Evolutionary conservation across 805 yeast species (phyloP), one percentile per base, ranked within the genome.

Genomic region (Cyberlindnera misumaiensis): DNA sequence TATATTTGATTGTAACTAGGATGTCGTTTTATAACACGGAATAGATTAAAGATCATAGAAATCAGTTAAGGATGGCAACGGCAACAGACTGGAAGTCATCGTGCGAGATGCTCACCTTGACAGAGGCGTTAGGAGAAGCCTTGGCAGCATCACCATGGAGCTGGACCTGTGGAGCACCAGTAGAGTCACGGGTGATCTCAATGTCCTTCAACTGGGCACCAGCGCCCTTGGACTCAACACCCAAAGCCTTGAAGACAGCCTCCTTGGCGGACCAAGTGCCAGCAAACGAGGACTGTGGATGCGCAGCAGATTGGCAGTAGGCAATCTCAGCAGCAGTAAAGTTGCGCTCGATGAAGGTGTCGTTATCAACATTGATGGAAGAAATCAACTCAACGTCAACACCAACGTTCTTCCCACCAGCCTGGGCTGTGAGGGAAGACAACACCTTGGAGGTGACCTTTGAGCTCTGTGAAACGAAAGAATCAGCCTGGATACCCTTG

Each of bases 191-290:
- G 22, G 68, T 53, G 53, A 93, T 85, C 68, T 90, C 97, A 64
- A 93, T 94, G 44, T 87, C 96, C 60, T 74, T 77, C 67, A 93
- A 73, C 26, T 95, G 72, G 28, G 98, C 97, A 45, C 97, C 98
- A 12, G 90, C 96, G 43, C 99, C 99, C 59, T 80, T 76, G 34
- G 95, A 79, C 56, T 75, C 74, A 46, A 86, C 95, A 45, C 93
- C 89, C 57, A 93, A 71, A 14, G 96, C 85, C 70, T 93, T 93
- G 80, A 93, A 93, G 27, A 89, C 97, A 31, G 99, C 98, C 69
- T 93, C 99, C 68, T 93, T 93, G 32, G 98, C 98, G 24, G 96
- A 86, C 99, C 99, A 93, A 32, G 95, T 83, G 34, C 99, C 99
- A 20, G 98, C 88, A 64, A 75, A 93, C 4, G 97, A 86, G 11